Conservation (phyloP, 2,329 filamentous ascomycete species). For the Botrytis paeoniae region DNA sequence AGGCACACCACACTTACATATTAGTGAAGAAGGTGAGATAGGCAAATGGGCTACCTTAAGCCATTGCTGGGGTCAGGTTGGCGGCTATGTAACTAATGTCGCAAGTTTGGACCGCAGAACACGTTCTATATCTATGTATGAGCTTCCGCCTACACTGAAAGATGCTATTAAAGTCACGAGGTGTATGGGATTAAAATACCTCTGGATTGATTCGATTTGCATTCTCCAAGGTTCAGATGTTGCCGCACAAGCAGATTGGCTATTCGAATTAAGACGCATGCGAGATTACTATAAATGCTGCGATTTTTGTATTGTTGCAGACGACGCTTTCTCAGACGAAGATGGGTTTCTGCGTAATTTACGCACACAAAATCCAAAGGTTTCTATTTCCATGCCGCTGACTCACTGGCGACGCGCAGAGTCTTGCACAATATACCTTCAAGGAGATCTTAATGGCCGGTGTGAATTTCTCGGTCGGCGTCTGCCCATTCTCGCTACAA, state of each 20-base stretch:
- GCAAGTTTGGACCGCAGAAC: not conserved
- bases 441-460: not conserved
- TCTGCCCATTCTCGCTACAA: not conserved
- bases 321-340: not conserved
- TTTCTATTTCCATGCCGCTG: not conserved
- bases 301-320: not conserved
- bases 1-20: not conserved
- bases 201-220: not conserved
- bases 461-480: fast-evolving
- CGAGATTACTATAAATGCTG: not conserved
- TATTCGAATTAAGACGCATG: not conserved
- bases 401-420: not conserved
- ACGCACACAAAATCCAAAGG: not conserved
- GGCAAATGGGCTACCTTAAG: not conserved
- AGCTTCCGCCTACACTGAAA: not conserved
- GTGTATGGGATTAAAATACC: not conserved
- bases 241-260: not conserved
- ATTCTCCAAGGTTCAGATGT: not conserved
- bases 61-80: not conserved
- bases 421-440: not conserved
- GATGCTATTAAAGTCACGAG: not conserved
- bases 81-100: not conserved
- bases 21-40: not conserved
- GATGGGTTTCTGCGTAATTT: not conserved
- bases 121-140: not conserved